phyloP scores from a whole-genome alignment of 78 protist genomes.

The Emiliania huxleyi region DNA sequence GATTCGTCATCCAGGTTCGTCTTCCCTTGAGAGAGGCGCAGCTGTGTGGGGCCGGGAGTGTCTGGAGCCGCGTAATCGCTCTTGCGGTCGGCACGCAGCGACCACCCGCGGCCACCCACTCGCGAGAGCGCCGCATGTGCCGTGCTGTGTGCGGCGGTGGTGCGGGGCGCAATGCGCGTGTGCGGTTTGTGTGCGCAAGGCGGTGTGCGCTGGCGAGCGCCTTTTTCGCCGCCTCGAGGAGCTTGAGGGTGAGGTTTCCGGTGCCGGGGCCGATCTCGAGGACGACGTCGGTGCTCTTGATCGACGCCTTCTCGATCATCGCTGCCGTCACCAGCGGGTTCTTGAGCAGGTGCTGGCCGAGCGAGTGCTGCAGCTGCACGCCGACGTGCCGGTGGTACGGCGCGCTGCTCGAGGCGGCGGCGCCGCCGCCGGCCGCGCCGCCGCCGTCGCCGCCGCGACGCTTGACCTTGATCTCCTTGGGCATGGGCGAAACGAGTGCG shows the following conservation, averaged over 20 bases:
- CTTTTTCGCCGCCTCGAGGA: conserved; percentile 84
- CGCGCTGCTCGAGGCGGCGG: background rate
- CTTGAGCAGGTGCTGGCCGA: conserved; percentile 95
- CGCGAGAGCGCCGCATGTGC: too few species aligned
- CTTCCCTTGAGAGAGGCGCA: too few species aligned
- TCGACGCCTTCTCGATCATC: conserved; percentile 89
- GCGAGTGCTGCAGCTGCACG: conserved; percentile 30
- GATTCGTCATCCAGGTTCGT: too few species aligned
- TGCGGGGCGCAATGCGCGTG: too few species aligned
- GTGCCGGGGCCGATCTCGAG: conserved; percentile 99
- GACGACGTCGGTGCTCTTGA: conserved; percentile 89
- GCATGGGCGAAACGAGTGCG: too few species aligned
- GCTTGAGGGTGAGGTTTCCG: conserved; percentile 94
- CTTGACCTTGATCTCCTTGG: background rate
- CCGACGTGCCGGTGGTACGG: conserved; percentile 1
- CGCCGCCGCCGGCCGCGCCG: background rate
- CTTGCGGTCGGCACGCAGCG: too few species aligned
- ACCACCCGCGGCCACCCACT: too few species aligned
- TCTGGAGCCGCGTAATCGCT: too few species aligned
- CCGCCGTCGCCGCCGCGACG: background rate
- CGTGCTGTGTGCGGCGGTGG: too few species aligned
- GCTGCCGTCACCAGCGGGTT: conserved; percentile 91
- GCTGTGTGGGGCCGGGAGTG: too few species aligned
- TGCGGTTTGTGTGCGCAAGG: too few species aligned
- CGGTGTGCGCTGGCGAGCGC: too few species aligned